Evolutionary conservation across 495 filamentous ascomycete species (phyloP), one percentile per base, ranked within the genome.

Genomic region (Neohortaea acidophila): DNA sequence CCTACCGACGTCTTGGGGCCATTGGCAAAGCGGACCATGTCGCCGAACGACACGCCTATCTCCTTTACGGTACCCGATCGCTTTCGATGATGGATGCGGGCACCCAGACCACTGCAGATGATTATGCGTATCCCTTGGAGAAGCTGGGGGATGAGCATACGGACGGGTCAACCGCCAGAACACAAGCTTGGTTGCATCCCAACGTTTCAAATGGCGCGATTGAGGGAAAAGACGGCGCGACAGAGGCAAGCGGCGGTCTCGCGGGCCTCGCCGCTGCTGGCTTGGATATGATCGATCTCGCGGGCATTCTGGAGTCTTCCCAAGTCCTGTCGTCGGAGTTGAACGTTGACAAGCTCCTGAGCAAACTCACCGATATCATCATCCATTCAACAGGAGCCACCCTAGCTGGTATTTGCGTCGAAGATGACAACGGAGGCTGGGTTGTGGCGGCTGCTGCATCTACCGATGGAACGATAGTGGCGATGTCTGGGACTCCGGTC

Each of bases 271-370:
- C 54, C 2, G 56, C 55, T 19, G 46, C 54, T 3, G 59, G 59
- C 11, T 40, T 63, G 42, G 84, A 94, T 56, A 85, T 91, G 59
- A 81, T 92, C 37, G 85, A 92, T 54, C 55, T 92, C 37, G 75
- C 81, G 31, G 83, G 79, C 27, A 92, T 94, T 36, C 67, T 94
- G 8, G 76, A 84, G 49, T 86, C 80, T 12, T 87, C 79, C 29
- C 85, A 92, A 61, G 75, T 91, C 29, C 82, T 94, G 51, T 91
- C 84, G 10, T 91, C 83, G 20, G 82, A 91, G 39, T 65, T 93
- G 21, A 72, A 82, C 41, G 75, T 93, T 15, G 84, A 94, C 42
- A 74, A 76, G 35, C 72, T 94, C 6, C 61, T 93, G 27, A 74
- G 75, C 38, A 89, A 83, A 39, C 91, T 94, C 81, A 81, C 81